Percentiles rank a stretch among this genome's conserved stretches.
Evolutionary conservation across 495 filamentous ascomycete species (phyloP).

Genomic region (Aspergillus hancockii): DNA sequence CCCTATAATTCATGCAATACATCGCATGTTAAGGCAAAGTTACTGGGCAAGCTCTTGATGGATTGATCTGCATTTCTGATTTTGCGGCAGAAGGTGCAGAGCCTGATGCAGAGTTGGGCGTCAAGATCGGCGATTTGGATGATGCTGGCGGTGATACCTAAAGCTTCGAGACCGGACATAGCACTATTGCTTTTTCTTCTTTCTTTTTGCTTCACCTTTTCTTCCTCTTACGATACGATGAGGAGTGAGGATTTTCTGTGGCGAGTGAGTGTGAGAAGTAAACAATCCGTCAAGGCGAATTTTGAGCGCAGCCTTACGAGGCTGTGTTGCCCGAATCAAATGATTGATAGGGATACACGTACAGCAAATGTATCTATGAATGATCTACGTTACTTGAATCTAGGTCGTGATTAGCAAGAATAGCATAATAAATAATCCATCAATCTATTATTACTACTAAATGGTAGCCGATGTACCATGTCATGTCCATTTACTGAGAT

Average conservation of each 20-base stretch:
- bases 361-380: no score
- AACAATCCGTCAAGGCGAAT: not conserved
- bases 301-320: not conserved
- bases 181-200: not conserved
- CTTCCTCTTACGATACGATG: not conserved
- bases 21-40: slow-evolving; percentile 35
- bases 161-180: slow-evolving; percentile 14
- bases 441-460: no score
- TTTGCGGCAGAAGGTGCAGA: slow-evolving; percentile 34
- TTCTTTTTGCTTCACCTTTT: no score
- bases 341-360: no score
- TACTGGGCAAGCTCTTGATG: slow-evolving; percentile 29
- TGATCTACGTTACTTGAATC: no score
- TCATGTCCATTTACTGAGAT: no score
- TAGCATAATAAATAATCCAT: no score
- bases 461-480: no score
- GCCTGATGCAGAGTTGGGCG: slow-evolving; percentile 28
- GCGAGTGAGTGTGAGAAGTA: not conserved
- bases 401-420: no score
- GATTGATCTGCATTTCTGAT: slow-evolving; percentile 28
- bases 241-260: not conserved
- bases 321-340: not conserved
- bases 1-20: slow-evolving; percentile 26
- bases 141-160: slow-evolving; percentile 30
- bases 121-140: slow-evolving; percentile 35